phyloP scores from a whole-genome alignment of 768 basidiomycete genomes.

The Hydnum rufescens region DNA sequence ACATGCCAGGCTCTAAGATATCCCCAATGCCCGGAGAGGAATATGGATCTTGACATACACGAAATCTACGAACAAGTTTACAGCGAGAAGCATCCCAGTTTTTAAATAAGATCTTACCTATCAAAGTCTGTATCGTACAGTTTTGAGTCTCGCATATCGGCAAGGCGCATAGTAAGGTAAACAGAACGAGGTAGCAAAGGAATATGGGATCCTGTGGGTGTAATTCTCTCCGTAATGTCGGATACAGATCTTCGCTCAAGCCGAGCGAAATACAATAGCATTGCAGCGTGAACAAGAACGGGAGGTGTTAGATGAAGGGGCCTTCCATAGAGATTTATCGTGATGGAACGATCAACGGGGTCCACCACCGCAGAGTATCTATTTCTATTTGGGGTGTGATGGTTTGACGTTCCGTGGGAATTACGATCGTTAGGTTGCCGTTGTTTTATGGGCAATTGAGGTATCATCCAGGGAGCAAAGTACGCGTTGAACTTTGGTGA shows the following conservation, averaged over 20 bases:
- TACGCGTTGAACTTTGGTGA: slow-evolving; percentile 7
- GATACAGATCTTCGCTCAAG: slow-evolving; percentile 6
- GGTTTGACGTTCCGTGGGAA: not conserved
- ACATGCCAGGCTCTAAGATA: slow-evolving; percentile 5
- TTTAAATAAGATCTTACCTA: not conserved
- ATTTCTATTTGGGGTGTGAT: not conserved
- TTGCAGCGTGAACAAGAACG: slow-evolving; percentile 6
- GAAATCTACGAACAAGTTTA: too few relatives aligned
- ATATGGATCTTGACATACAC: not conserved
- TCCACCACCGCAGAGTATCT: not conserved
- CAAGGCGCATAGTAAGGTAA: too few relatives aligned
- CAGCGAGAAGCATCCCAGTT: not conserved
- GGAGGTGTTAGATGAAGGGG: slow-evolving; percentile 7
- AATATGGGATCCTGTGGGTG: not conserved
- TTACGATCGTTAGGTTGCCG: not conserved
- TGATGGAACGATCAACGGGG: slow-evolving; percentile 3
- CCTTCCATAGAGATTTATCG: slow-evolving; percentile 5
- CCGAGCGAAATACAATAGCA: slow-evolving; percentile 9
- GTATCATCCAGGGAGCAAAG: slow-evolving; percentile 9
- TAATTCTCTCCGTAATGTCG: not conserved
- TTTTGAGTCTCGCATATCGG: not conserved
- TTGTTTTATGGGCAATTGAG: slow-evolving; percentile 1
- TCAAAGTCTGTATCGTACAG: not conserved
- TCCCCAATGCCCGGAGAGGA: not conserved
- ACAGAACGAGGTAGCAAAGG: not conserved